Evolutionary conservation across 1,139 yeast genomes (phyloP), one percentile per base, ranked within the genome.

Genomic region (Fermentozyma sake): DNA sequence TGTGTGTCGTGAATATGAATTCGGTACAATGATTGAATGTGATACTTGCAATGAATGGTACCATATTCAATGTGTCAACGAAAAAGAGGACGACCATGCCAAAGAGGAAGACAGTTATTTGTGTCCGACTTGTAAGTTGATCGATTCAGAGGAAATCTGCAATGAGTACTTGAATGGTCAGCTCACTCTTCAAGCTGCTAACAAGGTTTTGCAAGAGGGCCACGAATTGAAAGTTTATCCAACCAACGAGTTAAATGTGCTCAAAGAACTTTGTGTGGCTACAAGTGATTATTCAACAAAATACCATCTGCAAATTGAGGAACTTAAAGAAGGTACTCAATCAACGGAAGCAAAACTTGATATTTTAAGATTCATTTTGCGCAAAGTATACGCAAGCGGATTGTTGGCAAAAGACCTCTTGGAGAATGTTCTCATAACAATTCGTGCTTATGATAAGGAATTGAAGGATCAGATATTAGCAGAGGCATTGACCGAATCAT

Each of bases 21-120:
- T 66, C 32, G 91, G 87, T 2, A 62, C 72, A 0, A 83, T 85
- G 94, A 72, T 83, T 26, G 85, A 79, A 41, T 86, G 95, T 55
- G 93, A 81, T 37, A 52, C 52, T 16, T 85, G 95, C 51, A 69
- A 73, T 28, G 94, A 84, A 46, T 82, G 93, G 93, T 85, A 76
- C 48, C 95, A 85, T 48, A 71, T 72, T 28, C 62, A 60, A 18
- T 86, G 95, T 54, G 62, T 85, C 22, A 68, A 65, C 51, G 27
- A 55, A 48, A 33, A 53, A 47, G 38, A 44, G 2, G 43, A 44
- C 4, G 44, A 45, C 13, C 48, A 44, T 16, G 37, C 39, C 3
- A 60, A 63, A 5, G 51, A 44, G 15, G 71, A 61, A 12, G 68
- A 62, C 7, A 76, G 41, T 14, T 68, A 76, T 46, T 51, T 66